A percentile compares a stretch with the other conserved stretches of the same genome.
Conservation (phyloP, 1,284 basidiomycete genomes). For the Ganoderma multipileum region DNA sequence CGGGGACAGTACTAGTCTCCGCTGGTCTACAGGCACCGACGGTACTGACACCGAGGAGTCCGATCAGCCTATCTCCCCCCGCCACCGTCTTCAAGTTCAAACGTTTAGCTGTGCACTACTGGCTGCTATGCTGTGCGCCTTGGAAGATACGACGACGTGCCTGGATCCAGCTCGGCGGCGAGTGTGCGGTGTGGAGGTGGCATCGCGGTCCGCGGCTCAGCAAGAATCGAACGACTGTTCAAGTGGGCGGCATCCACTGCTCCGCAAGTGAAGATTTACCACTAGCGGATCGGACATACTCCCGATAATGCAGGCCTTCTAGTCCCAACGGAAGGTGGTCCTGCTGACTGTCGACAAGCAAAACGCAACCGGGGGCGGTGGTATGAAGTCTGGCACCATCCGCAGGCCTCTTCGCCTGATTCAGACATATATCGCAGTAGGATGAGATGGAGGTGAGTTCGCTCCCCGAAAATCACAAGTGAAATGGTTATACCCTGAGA, state of each 20-base stretch:
- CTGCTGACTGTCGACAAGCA: background rate
- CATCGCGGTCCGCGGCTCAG: background rate
- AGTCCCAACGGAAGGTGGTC: background rate
- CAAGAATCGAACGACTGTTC: background rate
- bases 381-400: background rate
- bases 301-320: background rate
- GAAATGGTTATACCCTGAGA: background rate
- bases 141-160: background rate
- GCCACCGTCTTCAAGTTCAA: background rate
- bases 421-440: background rate
- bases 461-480: conserved; percentile 1
- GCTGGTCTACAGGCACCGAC: background rate
- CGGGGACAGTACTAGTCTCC: background rate
- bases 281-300: background rate
- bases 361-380: background rate
- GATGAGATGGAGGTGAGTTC: background rate
- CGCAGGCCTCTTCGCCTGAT: too few relatives aligned
- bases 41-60: conserved; percentile 2
- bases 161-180: background rate
- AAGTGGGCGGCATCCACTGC: background rate
- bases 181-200: background rate
- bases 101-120: background rate
- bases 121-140: background rate
- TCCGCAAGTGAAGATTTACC: background rate
- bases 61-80: background rate